Base-by-base conservation (phyloP, 805 yeast species). In the Candida stauntonica region DNA sequence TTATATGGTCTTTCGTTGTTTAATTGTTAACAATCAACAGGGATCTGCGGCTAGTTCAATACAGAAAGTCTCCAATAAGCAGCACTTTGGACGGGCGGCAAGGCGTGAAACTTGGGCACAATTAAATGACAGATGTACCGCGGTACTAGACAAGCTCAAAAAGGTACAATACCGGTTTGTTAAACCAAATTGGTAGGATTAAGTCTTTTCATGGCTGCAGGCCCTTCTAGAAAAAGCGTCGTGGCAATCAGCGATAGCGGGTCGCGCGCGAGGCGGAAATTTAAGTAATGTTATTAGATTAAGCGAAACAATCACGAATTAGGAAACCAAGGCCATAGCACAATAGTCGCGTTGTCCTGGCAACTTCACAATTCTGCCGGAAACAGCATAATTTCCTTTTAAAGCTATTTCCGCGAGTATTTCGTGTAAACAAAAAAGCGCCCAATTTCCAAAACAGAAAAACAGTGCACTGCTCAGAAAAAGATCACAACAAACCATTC, bases 381-480 rank as follows among this genome's bases (percentile, higher is more conserved):
- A 20, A 30, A 19, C 7, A n/a, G 44, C 12, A 29, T 30, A 24
- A 17, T 11, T 38, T 20, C 39, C 36, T 3, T 11, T 17, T 36
- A 16, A 14, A 28, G 45, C 3, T 17, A 26, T 26, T 30, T 35
- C 15, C 5, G 26, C 5, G 17, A 20, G 8, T 28, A 14, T 14
- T 15, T 28, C 29, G 26, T 39, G 48, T 45, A 45, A 45, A 45
- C 48, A 45, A 45, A 41, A 33, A 43, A 30, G 28, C 36, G 43
- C 38, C 39, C 39, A 39, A 37, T 21, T 21, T 21, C 24, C 24
- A 21, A 21, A 21, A 21, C 24, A 39, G 34, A 39, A 41, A 38
- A 39, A 36, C 34, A 31, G 28, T 36, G 34, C 37, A 28, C 32
- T 27, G 31, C 4, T 8, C 19, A 32, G 23, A 36, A 36, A 45